Evolutionary conservation across 2,329 filamentous ascomycete genomes (phyloP).

Genomic region (Xylaria sp.): DNA sequence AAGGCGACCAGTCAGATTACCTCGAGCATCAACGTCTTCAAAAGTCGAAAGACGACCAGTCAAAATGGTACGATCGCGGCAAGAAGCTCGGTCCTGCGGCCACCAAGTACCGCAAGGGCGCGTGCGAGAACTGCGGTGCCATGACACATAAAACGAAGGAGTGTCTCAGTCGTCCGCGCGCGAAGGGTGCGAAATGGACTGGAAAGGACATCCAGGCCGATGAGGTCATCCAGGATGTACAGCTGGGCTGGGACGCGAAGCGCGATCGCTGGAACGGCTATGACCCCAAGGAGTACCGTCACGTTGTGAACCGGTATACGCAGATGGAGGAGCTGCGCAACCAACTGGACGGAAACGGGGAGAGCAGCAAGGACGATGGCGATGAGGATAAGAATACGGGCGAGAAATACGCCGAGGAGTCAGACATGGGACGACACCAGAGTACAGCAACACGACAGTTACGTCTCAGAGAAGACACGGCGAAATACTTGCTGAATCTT

Average conservation of each 20-base stretch:
- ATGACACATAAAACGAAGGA: conserved; percentile 97
- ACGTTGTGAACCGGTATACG: conserved; percentile 85
- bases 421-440: conserved; percentile 92
- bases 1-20: conserved; percentile 71
- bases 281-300: conserved; percentile 76
- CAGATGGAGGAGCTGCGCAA: conserved; percentile 73
- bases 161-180: conserved; percentile 81
- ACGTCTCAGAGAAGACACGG: conserved; percentile 90
- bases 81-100: conserved; percentile 79
- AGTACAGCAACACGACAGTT: conserved; percentile 86
- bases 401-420: conserved; percentile 85
- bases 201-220: conserved; percentile 92
- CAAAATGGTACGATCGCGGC: conserved; percentile 90
- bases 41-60: conserved; percentile 63
- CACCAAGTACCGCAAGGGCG: conserved; percentile 96
- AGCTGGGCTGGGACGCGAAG: conserved; percentile 94
- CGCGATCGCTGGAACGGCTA: conserved; percentile 98
- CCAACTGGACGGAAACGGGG: conserved; percentile 37
- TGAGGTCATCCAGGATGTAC: conserved; percentile 77
- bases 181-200: conserved; percentile 85
- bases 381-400: conserved; percentile 51
- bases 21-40: conserved; percentile 92
- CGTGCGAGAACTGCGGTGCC: conserved; percentile 95
- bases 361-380: conserved; percentile 39
- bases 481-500: conserved; percentile 91